A percentile compares a stretch with the other conserved stretches of the same genome.
These are phyloP conservation scores for Pseudocercospora eumusae DNA, from an alignment of 2,329 filamentous ascomycete genomes.

Conservation along the genomic window DNA sequence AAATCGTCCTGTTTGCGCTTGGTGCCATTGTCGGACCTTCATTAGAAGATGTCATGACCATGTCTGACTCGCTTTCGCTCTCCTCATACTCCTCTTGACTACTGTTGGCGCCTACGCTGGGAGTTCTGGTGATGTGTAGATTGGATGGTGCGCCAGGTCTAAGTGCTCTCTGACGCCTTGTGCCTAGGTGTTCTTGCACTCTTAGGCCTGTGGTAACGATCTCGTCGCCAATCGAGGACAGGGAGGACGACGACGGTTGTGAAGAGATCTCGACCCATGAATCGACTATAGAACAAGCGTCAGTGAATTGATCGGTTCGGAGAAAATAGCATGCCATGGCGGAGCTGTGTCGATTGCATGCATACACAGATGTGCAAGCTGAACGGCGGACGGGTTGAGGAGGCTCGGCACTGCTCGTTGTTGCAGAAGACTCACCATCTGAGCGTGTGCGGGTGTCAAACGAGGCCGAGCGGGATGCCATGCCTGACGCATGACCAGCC, in stretches of 20 bases:
- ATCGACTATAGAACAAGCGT: slow-evolving; percentile 57
- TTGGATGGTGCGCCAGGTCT: slow-evolving; percentile 46
- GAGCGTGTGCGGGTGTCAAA: slow-evolving; percentile 35
- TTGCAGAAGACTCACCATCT: slow-evolving; percentile 33
- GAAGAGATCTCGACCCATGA: slow-evolving; percentile 96
- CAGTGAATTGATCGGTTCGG: slow-evolving; percentile 31
- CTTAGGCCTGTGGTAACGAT: slow-evolving; percentile 86
- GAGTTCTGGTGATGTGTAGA: slow-evolving; percentile 47
- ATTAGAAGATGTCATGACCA: slow-evolving; percentile 64
- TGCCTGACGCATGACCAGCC: slow-evolving; percentile 31
- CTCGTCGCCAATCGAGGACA: slow-evolving; percentile 81
- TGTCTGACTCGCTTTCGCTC: slow-evolving; percentile 86
- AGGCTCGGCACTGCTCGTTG: slow-evolving; percentile 4
- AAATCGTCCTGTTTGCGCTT: slow-evolving; percentile 33
- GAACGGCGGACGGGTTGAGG: background rate
- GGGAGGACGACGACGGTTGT: slow-evolving; percentile 87
- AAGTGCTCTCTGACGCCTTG: slow-evolving; percentile 57
- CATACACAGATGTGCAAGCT: slow-evolving; percentile 3
- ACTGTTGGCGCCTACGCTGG: slow-evolving; percentile 56
- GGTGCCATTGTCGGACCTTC: slow-evolving; percentile 51
- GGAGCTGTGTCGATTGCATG: background rate
- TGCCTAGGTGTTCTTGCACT: slow-evolving; percentile 66
- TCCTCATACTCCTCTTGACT: slow-evolving; percentile 95
- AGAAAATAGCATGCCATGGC: slow-evolving; percentile 30
- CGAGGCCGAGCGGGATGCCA: slow-evolving; percentile 36